These are phyloP conservation scores for Suhomyces coccinellae DNA, from an alignment of 1,139 yeast genomes.

Conservation along the genomic window DNA sequence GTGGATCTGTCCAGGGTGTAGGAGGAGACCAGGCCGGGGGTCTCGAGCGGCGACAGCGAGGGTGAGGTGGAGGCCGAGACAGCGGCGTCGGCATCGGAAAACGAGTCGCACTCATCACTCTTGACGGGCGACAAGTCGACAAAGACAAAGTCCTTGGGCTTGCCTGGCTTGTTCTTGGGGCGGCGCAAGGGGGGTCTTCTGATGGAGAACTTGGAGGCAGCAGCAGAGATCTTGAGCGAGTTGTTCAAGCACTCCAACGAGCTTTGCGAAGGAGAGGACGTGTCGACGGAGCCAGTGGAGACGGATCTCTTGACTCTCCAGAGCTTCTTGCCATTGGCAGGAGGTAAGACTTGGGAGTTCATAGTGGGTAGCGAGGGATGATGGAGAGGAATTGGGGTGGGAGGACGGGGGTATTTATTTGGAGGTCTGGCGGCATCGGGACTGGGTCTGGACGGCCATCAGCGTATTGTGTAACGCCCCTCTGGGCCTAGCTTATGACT, in stretches of 20 bases:
- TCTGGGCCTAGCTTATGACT: constrained; percentile 8
- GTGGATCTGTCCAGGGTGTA: constrained; percentile 9
- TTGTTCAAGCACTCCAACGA: constrained; percentile 45
- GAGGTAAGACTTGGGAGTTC: constrained; percentile 33
- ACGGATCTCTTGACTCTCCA: constrained; percentile 47
- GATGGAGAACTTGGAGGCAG: constrained; percentile 36
- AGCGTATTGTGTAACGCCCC: constrained; percentile 7
- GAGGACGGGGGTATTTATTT: constrained; percentile 9
- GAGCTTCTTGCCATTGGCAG: constrained; percentile 49
- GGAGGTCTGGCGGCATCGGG: not conserved
- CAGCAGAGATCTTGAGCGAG: constrained; percentile 45
- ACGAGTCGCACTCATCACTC: constrained; percentile 25
- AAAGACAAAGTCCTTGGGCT: constrained; percentile 54
- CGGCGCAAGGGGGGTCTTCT: constrained; percentile 51
- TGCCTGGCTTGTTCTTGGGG: constrained; percentile 53
- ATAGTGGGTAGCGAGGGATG: constrained; percentile 4
- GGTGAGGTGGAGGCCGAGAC: constrained; percentile 10
- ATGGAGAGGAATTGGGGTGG: not conserved
- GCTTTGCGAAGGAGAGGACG: constrained; percentile 18
- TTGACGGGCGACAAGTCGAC: constrained; percentile 56
- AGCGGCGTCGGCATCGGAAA: constrained; percentile 6
- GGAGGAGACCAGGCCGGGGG: constrained; percentile 6
- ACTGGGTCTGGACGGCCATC: not conserved
- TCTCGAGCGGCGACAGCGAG: constrained; percentile 10
- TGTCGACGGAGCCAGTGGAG: constrained; percentile 17